Evolutionary conservation across 345 rosid species (phyloP).

Genomic region (rapeseed (Brassica napus)): DNA sequence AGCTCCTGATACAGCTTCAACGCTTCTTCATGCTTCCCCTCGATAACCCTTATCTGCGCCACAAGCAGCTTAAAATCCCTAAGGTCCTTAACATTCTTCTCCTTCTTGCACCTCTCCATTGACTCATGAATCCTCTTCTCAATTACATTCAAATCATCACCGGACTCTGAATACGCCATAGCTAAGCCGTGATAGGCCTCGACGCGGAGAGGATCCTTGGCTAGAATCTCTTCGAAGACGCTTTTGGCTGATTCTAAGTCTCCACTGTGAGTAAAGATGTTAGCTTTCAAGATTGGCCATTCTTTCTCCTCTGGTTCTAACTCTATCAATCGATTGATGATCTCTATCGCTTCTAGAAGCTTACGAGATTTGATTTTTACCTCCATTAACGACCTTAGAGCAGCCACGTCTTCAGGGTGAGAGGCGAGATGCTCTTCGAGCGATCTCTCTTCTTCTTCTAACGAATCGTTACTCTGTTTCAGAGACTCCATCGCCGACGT

Average conservation of each 20-base stretch:
- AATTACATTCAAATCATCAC: conserved; percentile 45
- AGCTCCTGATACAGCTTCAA: conserved; percentile 77
- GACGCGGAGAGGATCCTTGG: conserved; percentile 69
- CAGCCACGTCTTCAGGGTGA: conserved; percentile 53
- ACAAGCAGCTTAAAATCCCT: conserved; percentile 78
- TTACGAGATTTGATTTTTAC: conserved; percentile 61
- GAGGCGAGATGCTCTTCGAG: conserved; percentile 49
- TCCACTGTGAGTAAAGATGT: conserved; percentile 62
- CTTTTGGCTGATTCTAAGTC: conserved; percentile 57
- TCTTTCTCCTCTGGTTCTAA: conserved; percentile 76
- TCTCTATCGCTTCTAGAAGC: conserved; percentile 57
- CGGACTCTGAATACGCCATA: conserved; percentile 64
- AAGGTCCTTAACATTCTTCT: conserved; percentile 57
- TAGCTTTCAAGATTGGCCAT: conserved; percentile 72
- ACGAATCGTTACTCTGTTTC: conserved; percentile 13
- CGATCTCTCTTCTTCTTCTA: conserved; percentile 53
- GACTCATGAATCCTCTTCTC: conserved; percentile 62
- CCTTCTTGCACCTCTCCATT: conserved; percentile 74
- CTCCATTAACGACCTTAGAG: conserved; percentile 68
- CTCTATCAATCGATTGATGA: conserved; percentile 65
- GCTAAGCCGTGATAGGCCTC: conserved; percentile 87
- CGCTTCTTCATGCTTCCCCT: conserved; percentile 68
- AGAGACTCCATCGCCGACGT: conserved; percentile 45
- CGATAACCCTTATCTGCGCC: conserved; percentile 74
- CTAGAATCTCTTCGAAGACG: conserved; percentile 53